Base-by-base conservation (phyloP, 345 rosid species). In the Nephelium lappaceum region DNA sequence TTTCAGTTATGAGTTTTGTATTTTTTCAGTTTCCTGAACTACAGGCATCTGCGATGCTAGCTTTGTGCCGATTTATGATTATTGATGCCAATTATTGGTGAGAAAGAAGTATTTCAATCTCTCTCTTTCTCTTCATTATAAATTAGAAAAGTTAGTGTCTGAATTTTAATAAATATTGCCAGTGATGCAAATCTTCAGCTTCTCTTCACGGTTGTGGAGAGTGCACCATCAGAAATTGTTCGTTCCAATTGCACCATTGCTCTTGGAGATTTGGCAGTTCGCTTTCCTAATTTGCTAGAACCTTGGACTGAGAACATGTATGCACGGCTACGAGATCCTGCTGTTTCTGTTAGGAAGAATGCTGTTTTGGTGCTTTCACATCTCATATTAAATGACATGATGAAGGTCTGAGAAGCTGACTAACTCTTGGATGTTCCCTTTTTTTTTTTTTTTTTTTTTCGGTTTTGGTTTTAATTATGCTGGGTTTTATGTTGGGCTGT, bases 231-330 rank as follows among this genome's bases (percentile, higher is more conserved):
- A 47, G 99, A 91, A 80, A 87, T 87, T 81, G 99, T 96, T 76
- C 97, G 99, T 47, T 94, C 97, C 71, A 96, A 94, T 74, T 94
- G 98, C 87, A 93, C 97, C 53, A 87, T 96, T 83, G 90, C 98
- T 74, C 99, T 96, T 62, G 98, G 98, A 71, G 98, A 96, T 84
- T 84, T 96, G 87, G 99, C 97, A 27, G 98, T 93, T 86, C 95
- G 98, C 72, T 94, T 94, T 87, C 98, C 98, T 80, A 96, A 96
- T 84, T 81, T 94, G 63, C 78, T 96, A 71, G 99, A 96, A 78
- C 98, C 99, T 62, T 96, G 99, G 98, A 96, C 99, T 47, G 98
- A 96, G 78, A 87, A 94, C 73, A 87, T 94, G 97, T 96, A 96
- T 86, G 91, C 92, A 3, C 87, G 98, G 76, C 79, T 94, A 70